Evolutionary conservation across 225 moss, liverwort and hornwort species (phyloP).

Genomic region (Pleurozium schreberi): DNA sequence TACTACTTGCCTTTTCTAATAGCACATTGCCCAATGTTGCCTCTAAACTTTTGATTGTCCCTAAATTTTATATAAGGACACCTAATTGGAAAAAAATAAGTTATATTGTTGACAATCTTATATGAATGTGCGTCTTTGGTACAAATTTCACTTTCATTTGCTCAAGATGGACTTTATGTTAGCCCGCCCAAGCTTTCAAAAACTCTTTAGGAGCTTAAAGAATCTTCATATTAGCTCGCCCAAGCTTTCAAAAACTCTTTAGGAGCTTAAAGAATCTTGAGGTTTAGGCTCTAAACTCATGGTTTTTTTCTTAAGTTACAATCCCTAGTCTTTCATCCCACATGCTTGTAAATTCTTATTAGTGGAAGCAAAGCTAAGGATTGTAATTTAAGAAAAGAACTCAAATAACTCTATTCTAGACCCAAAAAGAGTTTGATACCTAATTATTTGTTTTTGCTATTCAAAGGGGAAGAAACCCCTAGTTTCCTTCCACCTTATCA

Average conservation of each 20-base stretch:
- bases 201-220: not conserved
- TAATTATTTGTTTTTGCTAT: not conserved
- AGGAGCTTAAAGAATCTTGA: not conserved
- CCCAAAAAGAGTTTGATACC: not conserved
- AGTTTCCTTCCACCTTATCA: not conserved
- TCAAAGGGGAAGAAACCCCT: fast-evolving
- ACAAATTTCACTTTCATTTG: not conserved
- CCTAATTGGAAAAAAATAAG: not conserved
- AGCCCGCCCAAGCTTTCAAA: not conserved
- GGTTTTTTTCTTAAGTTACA: not conserved
- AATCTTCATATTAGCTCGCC: too few species aligned
- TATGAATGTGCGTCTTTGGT: not conserved
- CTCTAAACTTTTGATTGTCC: not conserved
- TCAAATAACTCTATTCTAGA: not conserved
- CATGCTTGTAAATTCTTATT: fast-evolving
- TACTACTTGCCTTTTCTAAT: not conserved
- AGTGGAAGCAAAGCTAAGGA: too few species aligned
- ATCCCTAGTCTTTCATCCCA: not conserved
- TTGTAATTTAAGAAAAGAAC: too few species aligned
- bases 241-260: too few species aligned
- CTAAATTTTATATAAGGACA: too few species aligned
- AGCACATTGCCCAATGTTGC: fast-evolving
- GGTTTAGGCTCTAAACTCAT: not conserved
- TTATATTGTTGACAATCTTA: not conserved
- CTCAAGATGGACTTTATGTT: not conserved